Evolutionary conservation across 1,284 basidiomycete species (phyloP), one percentile per base, ranked within the genome.

Genomic region (Amylostereum chailletii): DNA sequence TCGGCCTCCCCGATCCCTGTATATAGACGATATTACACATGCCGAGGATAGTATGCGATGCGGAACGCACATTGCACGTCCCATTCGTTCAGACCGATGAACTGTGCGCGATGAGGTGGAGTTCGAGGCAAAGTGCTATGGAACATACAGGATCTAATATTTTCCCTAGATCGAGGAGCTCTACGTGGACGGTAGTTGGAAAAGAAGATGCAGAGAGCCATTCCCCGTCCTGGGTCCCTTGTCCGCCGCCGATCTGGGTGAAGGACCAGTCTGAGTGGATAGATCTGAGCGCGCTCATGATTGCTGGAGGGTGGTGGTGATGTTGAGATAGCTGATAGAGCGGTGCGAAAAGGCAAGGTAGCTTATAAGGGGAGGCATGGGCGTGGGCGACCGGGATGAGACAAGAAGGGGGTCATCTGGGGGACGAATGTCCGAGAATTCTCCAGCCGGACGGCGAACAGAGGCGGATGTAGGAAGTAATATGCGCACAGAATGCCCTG

Each of bases 151-250:
- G 90, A 66, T 95, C 87, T 32, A 85, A 82, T 33, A 94, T 93
- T 58, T 64, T 81, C 55, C 79, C 75, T 34, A 74, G 62, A 56
- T 76, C 80, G 59, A 89, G 65, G 31, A 95, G 75, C 62, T 94
- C 91, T 49, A 88, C 87, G 56, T 94, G 92, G 6, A 93, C 84
- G 2, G 81, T 83, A 1, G 89, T 93, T 8, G 91, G 90, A 57
- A 93, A 81, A 51, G 72, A 64, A 37, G 79, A 75, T 38, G 74
- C 74, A 6, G 67, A 53, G 40, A 84, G 56, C 86, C 84, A 89
- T 71, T 88, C 83, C 40, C 68, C 77, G n/a, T 77, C 66, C 53
- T 74, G 67, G 8, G 79, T 78, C 7, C 73, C 77, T 52, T 75
- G 65, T 33, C 75, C 77, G n/a, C 81, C 82, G 19, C 76, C 77